A percentile compares a stretch with the other conserved stretches of the same genome.
phyloP scores from a whole-genome alignment of 176 grass and related monocot genomes.

The Thinopyrum elongatum region DNA sequence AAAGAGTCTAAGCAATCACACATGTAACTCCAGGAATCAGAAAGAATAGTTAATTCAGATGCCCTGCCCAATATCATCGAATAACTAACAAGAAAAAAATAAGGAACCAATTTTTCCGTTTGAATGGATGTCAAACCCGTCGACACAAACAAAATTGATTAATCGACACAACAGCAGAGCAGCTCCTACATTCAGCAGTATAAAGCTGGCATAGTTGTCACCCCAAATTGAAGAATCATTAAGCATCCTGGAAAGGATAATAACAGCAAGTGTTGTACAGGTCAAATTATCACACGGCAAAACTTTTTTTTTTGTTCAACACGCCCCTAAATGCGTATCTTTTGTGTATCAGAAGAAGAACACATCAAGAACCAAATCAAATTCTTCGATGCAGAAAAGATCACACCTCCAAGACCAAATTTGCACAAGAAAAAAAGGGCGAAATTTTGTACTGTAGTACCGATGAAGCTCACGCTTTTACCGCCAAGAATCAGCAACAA shows the following conservation, averaged over 20 bases:
- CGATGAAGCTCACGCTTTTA: not conserved
- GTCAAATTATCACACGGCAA: not conserved
- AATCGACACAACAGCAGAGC: not conserved
- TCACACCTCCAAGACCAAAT: not conserved
- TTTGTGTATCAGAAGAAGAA: not conserved
- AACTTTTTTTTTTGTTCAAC: not conserved
- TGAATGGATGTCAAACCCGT: not conserved
- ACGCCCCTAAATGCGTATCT: not conserved
- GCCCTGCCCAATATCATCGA: not conserved
- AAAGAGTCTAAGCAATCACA: not conserved
- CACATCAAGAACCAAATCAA: not conserved
- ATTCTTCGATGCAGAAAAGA: not conserved
- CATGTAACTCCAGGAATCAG: not conserved
- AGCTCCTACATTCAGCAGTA: not conserved
- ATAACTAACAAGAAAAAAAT: not conserved
- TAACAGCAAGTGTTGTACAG: not conserved
- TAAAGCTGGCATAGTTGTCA: not conserved
- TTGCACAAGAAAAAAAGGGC: not conserved
- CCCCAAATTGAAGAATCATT: not conserved
- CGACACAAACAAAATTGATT: no score
- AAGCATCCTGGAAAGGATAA: not conserved
- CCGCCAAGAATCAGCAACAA: constrained; percentile 13
- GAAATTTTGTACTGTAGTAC: not conserved
- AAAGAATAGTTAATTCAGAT: not conserved
- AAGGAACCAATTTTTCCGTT: not conserved